phyloP scores from a whole-genome alignment of 148 eudicot species.

The Silene uniflora region DNA sequence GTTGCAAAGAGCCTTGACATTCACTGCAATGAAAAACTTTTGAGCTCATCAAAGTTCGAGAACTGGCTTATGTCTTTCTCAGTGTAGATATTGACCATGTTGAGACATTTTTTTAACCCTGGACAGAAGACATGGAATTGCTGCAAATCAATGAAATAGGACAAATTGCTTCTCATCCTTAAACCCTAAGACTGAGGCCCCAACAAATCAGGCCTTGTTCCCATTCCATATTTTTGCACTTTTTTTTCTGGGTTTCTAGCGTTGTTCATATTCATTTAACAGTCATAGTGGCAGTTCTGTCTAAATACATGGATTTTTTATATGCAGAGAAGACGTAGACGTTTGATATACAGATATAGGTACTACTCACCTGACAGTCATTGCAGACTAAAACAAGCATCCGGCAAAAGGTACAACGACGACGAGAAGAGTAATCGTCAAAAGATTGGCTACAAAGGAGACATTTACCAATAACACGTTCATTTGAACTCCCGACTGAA shows the following conservation, averaged over 20 bases:
- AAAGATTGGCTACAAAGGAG: constrained; percentile 58
- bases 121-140: too few species aligned
- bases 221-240: background rate
- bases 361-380: constrained; percentile 55
- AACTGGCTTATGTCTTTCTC: background rate
- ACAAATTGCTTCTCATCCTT: constrained; percentile 2
- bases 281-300: background rate
- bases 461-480: constrained; percentile 58
- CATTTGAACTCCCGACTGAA: constrained; percentile 72
- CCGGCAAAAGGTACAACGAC: constrained; percentile 79
- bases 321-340: background rate
- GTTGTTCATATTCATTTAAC: too few species aligned
- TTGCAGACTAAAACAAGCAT: constrained; percentile 94
- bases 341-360: background rate
- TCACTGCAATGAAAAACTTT: background rate
- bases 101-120: too few species aligned
- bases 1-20: background rate
- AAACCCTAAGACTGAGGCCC: background rate
- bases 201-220: background rate
- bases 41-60: background rate
- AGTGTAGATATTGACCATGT: too few species aligned
- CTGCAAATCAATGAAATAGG: too few species aligned
- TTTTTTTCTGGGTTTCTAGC: background rate
- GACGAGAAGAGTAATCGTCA: constrained; percentile 88
- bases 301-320: background rate